phyloP scores from a whole-genome alignment of 352 stramenopile species.

The Pseudoperonospora humuli region DNA sequence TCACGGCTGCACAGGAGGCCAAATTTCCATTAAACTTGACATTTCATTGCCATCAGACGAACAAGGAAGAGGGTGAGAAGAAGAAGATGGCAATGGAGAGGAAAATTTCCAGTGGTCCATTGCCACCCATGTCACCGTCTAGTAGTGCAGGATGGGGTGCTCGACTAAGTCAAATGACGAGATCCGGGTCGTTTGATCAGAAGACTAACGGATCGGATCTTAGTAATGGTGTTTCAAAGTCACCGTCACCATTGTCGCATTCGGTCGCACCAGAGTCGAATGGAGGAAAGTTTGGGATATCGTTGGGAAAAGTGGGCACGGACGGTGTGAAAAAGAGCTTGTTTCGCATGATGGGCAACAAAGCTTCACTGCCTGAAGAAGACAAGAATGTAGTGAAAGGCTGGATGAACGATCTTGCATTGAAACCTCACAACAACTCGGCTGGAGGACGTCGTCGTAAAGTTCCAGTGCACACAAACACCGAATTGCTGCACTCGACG shows the following conservation, averaged over 20 bases:
- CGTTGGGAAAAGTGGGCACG: slow-evolving; percentile 49
- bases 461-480: slow-evolving; percentile 9
- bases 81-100: slow-evolving; percentile 8
- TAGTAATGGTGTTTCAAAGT: slow-evolving; percentile 5
- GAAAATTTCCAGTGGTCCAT: slow-evolving; percentile 18
- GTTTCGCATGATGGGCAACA: slow-evolving; percentile 63
- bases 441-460: slow-evolving; percentile 23
- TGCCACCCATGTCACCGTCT: slow-evolving; percentile 34
- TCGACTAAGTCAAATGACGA: slow-evolving; percentile 41
- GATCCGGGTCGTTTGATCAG: slow-evolving; percentile 52
- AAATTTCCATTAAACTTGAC: slow-evolving; percentile 61
- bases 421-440: slow-evolving; percentile 36
- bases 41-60: slow-evolving; percentile 37
- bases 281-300: slow-evolving; percentile 38
- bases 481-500: slow-evolving; percentile 37
- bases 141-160: slow-evolving; percentile 31
- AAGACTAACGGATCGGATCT: slow-evolving; percentile 19
- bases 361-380: slow-evolving; percentile 41
- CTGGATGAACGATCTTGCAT: slow-evolving; percentile 51
- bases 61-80: slow-evolving; percentile 15
- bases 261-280: slow-evolving; percentile 16
- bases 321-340: slow-evolving; percentile 67
- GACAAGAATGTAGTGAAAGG: slow-evolving; percentile 44
- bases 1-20: slow-evolving; percentile 50
- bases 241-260: slow-evolving; percentile 17